Conservation (phyloP, 1,139 yeast species). For the Scheffersomyces titani region DNA sequence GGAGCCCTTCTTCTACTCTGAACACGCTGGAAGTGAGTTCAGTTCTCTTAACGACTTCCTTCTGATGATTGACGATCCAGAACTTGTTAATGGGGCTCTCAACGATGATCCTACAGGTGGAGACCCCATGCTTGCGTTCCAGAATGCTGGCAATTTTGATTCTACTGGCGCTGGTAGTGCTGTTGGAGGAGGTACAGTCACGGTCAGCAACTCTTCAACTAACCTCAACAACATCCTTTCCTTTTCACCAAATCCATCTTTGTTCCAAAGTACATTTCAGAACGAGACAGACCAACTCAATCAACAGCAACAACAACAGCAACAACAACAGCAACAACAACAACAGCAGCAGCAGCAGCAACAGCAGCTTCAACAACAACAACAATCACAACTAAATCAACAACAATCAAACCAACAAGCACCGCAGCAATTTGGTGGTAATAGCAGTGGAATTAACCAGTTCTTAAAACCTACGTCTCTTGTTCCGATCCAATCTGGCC, state of each 20-base stretch:
- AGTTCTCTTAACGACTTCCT: conserved; percentile 87
- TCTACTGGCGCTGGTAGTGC: conserved; percentile 8
- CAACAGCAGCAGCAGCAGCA: conserved; percentile 10
- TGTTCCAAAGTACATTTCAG: conserved; percentile 20
- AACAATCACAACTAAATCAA: conserved; percentile 6
- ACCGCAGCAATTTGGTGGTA: conserved; percentile 1
- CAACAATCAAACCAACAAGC: conserved; percentile 5
- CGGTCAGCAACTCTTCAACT: conserved; percentile 1
- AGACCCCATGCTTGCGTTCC: conserved; percentile 27
- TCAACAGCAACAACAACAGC: conserved; percentile 11
- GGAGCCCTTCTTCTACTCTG: conserved; percentile 81
- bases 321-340: conserved; percentile 9
- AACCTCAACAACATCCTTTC: conserved; percentile 28
- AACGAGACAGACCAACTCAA: conserved; percentile 12
- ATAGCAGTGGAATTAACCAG: conserved; percentile 1
- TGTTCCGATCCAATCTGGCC: not conserved
- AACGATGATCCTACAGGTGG: conserved; percentile 32
- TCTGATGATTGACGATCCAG: conserved; percentile 88
- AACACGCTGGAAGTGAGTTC: conserved; percentile 92
- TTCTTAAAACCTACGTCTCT: conserved; percentile 7
- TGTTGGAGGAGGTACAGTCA: conserved; percentile 1
- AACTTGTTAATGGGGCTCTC: conserved; percentile 53
- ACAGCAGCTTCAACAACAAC: conserved; percentile 3
- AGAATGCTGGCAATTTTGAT: conserved; percentile 1
- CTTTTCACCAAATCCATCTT: conserved; percentile 30